A percentile compares a stretch with the other conserved stretches of the same genome.
phyloP scores from a whole-genome alignment of 2,329 filamentous ascomycete genomes.

The Botrytis paeoniae region DNA sequence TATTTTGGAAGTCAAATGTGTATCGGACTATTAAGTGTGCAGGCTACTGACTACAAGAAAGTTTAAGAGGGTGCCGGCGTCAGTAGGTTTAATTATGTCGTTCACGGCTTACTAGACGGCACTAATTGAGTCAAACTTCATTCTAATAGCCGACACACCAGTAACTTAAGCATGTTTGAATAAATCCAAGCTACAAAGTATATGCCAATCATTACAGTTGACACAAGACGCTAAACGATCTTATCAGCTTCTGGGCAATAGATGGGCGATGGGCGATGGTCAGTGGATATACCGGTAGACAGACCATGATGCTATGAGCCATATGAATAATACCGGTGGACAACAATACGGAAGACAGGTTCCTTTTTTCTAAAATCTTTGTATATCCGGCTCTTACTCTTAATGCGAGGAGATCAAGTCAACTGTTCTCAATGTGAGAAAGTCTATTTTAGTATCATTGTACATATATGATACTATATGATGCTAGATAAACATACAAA shows the following conservation, averaged over 20 bases:
- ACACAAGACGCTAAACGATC: constrained; percentile 6
- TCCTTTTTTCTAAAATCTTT: neutral
- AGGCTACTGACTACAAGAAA: neutral
- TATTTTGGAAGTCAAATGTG: neutral
- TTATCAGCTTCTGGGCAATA: neutral
- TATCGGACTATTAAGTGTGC: neutral
- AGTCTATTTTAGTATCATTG: constrained; percentile 4
- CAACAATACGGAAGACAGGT: neutral
- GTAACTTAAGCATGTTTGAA: neutral
- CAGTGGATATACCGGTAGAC: neutral
- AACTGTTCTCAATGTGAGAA: neutral
- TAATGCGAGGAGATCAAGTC: neutral
- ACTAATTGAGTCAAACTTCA: constrained; percentile 5
- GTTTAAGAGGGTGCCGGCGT: neutral
- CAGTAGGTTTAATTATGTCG: constrained; percentile 1
- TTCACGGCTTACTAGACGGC: neutral
- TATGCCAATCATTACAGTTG: neutral
- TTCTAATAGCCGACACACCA: constrained; percentile 16
- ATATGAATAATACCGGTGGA: neutral
- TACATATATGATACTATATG: neutral
- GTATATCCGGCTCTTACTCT: neutral
- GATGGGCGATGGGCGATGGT: neutral
- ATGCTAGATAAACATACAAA: neutral
- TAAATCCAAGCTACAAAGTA: neutral
- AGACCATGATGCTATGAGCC: neutral